Conservation (phyloP, 257 asterid genomes). For the Cruciata laevipes region DNA sequence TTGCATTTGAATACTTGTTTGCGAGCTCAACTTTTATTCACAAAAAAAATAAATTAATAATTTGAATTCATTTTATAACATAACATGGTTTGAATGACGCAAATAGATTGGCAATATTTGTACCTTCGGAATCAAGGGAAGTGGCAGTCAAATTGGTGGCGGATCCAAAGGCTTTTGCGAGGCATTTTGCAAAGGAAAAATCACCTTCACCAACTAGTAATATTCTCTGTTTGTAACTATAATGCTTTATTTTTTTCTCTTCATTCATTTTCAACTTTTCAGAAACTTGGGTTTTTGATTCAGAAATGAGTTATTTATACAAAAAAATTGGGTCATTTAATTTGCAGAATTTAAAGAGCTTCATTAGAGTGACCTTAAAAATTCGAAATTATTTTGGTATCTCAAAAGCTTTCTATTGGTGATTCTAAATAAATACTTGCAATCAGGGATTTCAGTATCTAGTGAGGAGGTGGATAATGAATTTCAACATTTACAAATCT, state of each 20-base stretch:
- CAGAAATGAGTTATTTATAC: too few relatives aligned
- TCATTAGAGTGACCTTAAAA: too few relatives aligned
- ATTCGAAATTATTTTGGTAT: too few relatives aligned
- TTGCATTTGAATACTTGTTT: conserved; percentile 17
- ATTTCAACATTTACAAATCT: too few relatives aligned
- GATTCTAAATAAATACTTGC: too few relatives aligned
- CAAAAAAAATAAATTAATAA: too few relatives aligned
- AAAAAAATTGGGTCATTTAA: too few relatives aligned
- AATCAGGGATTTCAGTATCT: too few relatives aligned
- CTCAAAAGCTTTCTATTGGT: too few relatives aligned
- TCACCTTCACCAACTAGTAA: conserved; percentile 26
- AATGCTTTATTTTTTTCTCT: conserved; percentile 20
- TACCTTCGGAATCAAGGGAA: conserved; percentile 17
- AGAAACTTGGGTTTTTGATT: not conserved
- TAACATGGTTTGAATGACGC: not conserved
- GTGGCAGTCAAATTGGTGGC: conserved; percentile 20
- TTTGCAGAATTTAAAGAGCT: too few relatives aligned
- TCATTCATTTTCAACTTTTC: not conserved
- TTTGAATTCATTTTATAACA: too few relatives aligned
- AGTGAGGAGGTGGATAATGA: too few relatives aligned
- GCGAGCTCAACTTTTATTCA: not conserved
- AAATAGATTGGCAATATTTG: not conserved
- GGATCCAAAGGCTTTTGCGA: conserved; percentile 16
- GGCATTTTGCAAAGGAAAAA: conserved; percentile 16
- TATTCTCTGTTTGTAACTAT: conserved; percentile 15